Conservation (phyloP, 768 basidiomycete species). For the Trametes coccinea region DNA sequence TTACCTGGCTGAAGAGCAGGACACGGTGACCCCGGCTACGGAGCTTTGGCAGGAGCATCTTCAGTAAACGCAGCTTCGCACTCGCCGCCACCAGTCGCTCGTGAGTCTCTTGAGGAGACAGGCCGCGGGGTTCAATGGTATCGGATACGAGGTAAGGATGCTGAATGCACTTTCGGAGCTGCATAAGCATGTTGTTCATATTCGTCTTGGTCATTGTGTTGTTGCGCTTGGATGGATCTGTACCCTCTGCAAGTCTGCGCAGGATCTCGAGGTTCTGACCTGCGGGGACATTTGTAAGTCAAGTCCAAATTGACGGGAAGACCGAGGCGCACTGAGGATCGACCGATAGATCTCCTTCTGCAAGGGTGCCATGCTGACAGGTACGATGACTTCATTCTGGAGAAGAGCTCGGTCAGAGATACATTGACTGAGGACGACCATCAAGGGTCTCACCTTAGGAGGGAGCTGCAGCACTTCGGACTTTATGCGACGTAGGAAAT, state of each 20-base stretch:
- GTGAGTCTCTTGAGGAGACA: constrained; percentile 63
- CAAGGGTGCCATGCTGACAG: constrained; percentile 81
- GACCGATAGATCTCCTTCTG: constrained; percentile 89
- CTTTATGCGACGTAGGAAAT: constrained; percentile 93
- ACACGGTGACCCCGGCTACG: constrained; percentile 86
- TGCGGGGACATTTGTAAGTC: constrained; percentile 31
- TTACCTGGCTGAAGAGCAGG: constrained; percentile 87
- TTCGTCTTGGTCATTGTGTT: constrained; percentile 47
- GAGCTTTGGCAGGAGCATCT: constrained; percentile 76
- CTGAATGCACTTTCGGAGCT: constrained; percentile 85
- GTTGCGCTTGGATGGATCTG: constrained; percentile 31
- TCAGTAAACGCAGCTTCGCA: constrained; percentile 81
- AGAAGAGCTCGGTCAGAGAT: not conserved
- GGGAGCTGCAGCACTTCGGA: constrained; percentile 91
- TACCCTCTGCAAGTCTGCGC: constrained; percentile 53
- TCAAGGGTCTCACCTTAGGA: constrained; percentile 65
- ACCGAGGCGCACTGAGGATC: constrained; percentile 60
- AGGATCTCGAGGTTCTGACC: constrained; percentile 73
- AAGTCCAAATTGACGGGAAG: constrained; percentile 22
- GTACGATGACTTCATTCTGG: constrained; percentile 90
- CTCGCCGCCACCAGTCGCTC: constrained; percentile 80
- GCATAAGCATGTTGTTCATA: constrained; percentile 85
- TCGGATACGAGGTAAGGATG: constrained; percentile 87
- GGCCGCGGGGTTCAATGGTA: constrained; percentile 72
- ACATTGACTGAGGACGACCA: not conserved